Evolutionary conservation across 495 filamentous ascomycete species (phyloP).

Genomic region (Neurospora sp.): DNA sequence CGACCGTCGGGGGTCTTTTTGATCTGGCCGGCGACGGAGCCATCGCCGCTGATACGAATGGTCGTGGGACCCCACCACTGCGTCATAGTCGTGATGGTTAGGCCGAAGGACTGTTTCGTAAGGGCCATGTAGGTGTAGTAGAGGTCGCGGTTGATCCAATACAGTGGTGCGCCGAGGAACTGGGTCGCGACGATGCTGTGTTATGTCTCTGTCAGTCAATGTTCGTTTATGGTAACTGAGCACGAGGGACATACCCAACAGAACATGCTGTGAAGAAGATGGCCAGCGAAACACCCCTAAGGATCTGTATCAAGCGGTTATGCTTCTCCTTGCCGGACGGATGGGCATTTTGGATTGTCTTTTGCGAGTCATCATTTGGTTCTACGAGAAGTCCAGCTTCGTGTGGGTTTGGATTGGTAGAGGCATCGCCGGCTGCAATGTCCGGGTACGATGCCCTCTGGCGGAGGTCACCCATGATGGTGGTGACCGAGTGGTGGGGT

Average conservation of each 20-base stretch:
- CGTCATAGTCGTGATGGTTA: slow-evolving; percentile 64
- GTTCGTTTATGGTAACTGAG: slow-evolving; percentile 2
- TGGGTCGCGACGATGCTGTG: slow-evolving; percentile 53
- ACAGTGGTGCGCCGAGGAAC: slow-evolving; percentile 58
- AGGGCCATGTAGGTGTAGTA: slow-evolving; percentile 73
- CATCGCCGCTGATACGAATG: slow-evolving; percentile 68
- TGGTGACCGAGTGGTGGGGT: neutral
- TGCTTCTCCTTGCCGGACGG: slow-evolving; percentile 60
- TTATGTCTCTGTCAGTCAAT: neutral
- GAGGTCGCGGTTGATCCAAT: slow-evolving; percentile 55
- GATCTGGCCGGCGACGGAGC: slow-evolving; percentile 59
- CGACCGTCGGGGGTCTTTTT: slow-evolving; percentile 52
- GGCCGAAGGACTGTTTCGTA: slow-evolving; percentile 66
- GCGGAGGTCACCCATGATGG: neutral
- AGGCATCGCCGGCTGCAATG: neutral
- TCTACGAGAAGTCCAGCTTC: neutral
- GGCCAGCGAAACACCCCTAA: slow-evolving; percentile 52
- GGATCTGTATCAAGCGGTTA: slow-evolving; percentile 50
- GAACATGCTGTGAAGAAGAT: slow-evolving; percentile 55
- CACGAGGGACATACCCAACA: slow-evolving; percentile 25
- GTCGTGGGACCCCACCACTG: slow-evolving; percentile 73
- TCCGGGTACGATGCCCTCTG: neutral
- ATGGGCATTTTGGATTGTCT: slow-evolving; percentile 26
- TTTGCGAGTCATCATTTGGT: neutral
- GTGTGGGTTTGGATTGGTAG: neutral